Conservation (phyloP, 192 early-diverging fungal species). For the Geranomyces michiganensis region DNA sequence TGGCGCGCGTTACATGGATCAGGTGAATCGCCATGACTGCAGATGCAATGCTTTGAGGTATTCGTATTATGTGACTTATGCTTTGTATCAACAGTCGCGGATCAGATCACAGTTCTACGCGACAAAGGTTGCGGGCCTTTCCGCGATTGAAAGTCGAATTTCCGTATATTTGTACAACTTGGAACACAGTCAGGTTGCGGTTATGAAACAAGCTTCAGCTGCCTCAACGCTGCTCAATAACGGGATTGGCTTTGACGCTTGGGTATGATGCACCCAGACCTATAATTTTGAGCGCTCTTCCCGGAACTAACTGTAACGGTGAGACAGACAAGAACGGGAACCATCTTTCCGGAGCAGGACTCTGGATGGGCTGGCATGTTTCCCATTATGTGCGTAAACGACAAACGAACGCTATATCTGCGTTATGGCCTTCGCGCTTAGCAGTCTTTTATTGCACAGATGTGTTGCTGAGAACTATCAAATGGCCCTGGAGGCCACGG, state of each 20-base stretch:
- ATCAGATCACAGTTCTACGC: conserved; percentile 7
- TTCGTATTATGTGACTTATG: background rate
- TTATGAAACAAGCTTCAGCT: conserved; percentile 11
- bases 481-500: conserved; percentile 3
- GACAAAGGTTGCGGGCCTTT: background rate
- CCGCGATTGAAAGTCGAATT: conserved; percentile 11
- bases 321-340: conserved; percentile 26
- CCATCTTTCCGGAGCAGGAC: conserved; percentile 19
- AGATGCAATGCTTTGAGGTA: background rate
- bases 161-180: conserved; percentile 14
- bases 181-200: conserved; percentile 29
- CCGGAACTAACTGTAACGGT: background rate
- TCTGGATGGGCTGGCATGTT: conserved; percentile 18
- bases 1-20: conserved; percentile 26
- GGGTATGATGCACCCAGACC: conserved; percentile 7
- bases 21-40: conserved; percentile 3
- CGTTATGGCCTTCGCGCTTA: background rate
- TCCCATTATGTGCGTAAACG: conserved; percentile 3
- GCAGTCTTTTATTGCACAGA: background rate
- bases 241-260: conserved; percentile 17
- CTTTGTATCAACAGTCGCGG: background rate
- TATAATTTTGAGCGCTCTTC: background rate
- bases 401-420: too few species aligned
- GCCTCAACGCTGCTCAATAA: background rate
- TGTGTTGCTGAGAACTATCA: conserved; percentile 13